phyloP scores from a whole-genome alignment of 1,284 basidiomycete species.

The Sphaerobolus stellatus region DNA sequence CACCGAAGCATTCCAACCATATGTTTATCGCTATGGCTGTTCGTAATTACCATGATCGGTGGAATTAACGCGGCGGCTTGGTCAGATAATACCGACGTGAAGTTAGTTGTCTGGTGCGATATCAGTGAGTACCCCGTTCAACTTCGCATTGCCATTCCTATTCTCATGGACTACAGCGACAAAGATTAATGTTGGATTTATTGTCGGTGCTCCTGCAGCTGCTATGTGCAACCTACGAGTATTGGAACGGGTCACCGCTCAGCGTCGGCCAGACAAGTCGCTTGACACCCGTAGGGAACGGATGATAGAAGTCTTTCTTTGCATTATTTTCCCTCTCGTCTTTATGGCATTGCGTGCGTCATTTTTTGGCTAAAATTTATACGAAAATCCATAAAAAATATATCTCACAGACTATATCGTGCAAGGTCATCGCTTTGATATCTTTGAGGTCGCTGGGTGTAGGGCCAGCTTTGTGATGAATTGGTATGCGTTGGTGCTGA shows the following conservation, averaged over 20 bases:
- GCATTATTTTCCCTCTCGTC: constrained; percentile 52
- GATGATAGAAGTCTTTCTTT: constrained; percentile 50
- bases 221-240: constrained; percentile 47
- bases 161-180: constrained; percentile 14
- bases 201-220: constrained; percentile 40
- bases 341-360: constrained; percentile 2
- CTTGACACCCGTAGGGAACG: constrained; percentile 37
- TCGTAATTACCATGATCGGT: constrained; percentile 49
- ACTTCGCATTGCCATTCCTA: too few relatives aligned
- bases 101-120: constrained; percentile 64
- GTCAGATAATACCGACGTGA: constrained; percentile 46
- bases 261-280: constrained; percentile 31
- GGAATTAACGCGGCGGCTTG: constrained; percentile 60
- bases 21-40: constrained; percentile 57
- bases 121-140: constrained; percentile 50
- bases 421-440: constrained; percentile 37
- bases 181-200: constrained; percentile 39
- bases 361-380: too few relatives aligned
- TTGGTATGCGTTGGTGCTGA: constrained; percentile 26
- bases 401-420: constrained; percentile 31
- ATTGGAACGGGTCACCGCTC: constrained; percentile 40
- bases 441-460: constrained; percentile 40
- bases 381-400: constrained; percentile 35
- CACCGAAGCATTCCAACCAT: constrained; percentile 57
- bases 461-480: constrained; percentile 31